Percentiles rank a stretch among this genome's conserved stretches.
Evolutionary conservation across 768 basidiomycete genomes (phyloP).

Genomic region (Mycena metata): DNA sequence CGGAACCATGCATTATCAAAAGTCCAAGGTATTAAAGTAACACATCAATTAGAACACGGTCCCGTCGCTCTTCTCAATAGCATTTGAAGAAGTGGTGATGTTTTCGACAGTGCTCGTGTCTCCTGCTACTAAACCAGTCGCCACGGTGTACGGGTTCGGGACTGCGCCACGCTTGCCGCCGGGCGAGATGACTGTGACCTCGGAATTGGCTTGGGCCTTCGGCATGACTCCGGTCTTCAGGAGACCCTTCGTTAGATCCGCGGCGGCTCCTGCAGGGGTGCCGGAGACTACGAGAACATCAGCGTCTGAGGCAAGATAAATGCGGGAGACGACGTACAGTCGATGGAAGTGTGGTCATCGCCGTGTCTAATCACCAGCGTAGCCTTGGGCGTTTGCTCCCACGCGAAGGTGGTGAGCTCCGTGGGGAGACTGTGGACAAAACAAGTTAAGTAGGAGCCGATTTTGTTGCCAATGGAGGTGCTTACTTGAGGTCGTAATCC

Average conservation of each 20-base stretch:
- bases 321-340: conserved; percentile 16
- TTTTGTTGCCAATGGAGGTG: no score
- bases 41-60: no score
- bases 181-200: conserved; percentile 24
- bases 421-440: conserved; percentile 16
- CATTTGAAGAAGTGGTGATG: not conserved
- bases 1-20: no score
- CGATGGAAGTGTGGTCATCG: conserved; percentile 38
- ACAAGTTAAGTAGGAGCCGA: not conserved
- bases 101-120: conserved; percentile 6
- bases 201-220: not conserved
- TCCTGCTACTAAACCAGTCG: conserved; percentile 13
- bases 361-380: conserved; percentile 31
- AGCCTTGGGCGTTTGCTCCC: conserved; percentile 26
- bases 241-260: conserved; percentile 1
- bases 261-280: no score
- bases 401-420: conserved; percentile 27
- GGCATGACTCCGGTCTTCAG: conserved; percentile 21
- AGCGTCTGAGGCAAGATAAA: no score
- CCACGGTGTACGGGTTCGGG: conserved; percentile 20
- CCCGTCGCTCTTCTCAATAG: no score
- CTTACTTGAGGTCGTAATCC: conserved; percentile 34
- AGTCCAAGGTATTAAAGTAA: no score
- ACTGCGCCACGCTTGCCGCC: conserved; percentile 14
- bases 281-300: no score